phyloP scores from a whole-genome alignment of 805 yeast genomes.

The Candida maris region DNA sequence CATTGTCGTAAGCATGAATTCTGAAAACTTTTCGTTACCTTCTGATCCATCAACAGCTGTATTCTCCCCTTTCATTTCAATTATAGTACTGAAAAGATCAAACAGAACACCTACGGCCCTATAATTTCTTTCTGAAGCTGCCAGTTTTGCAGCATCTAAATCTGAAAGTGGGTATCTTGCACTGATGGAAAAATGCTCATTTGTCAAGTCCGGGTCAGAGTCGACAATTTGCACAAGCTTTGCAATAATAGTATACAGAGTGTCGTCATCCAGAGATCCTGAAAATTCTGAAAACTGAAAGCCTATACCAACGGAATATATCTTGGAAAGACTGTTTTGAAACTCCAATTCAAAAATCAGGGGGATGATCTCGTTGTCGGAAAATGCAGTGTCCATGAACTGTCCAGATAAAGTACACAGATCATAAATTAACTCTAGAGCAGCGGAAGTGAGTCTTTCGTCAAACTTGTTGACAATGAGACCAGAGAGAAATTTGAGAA shows the following conservation, averaged over 20 bases:
- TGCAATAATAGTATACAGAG: constrained; percentile 21
- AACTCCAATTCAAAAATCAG: constrained; percentile 9
- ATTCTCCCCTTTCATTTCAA: constrained; percentile 46
- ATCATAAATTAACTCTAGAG: constrained; percentile 30
- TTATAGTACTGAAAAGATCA: constrained; percentile 72
- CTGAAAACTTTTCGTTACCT: constrained; percentile 27
- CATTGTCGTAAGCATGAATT: constrained; percentile 12
- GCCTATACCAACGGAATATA: constrained; percentile 28
- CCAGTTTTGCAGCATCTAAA: constrained; percentile 8
- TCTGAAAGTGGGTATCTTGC: not conserved
- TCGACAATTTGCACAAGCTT: constrained; percentile 35
- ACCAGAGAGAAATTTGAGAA: constrained; percentile 36
- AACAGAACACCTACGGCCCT: constrained; percentile 67
- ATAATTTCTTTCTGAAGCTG: constrained; percentile 38
- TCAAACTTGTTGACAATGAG: constrained; percentile 35
- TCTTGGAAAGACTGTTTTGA: constrained; percentile 16
- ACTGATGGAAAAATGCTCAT: constrained; percentile 3
- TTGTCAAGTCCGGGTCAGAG: constrained; percentile 12
- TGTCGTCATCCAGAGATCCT: constrained; percentile 18
- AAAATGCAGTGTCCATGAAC: constrained; percentile 22
- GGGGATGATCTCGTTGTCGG: constrained; percentile 13
- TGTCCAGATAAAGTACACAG: constrained; percentile 26
- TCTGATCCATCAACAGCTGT: constrained; percentile 2
- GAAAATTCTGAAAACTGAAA: constrained; percentile 30
- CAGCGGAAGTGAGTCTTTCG: constrained; percentile 17